Evolutionary conservation across 2,329 filamentous ascomycete species (phyloP).

Genomic region (Talaromyces pinophilus): DNA sequence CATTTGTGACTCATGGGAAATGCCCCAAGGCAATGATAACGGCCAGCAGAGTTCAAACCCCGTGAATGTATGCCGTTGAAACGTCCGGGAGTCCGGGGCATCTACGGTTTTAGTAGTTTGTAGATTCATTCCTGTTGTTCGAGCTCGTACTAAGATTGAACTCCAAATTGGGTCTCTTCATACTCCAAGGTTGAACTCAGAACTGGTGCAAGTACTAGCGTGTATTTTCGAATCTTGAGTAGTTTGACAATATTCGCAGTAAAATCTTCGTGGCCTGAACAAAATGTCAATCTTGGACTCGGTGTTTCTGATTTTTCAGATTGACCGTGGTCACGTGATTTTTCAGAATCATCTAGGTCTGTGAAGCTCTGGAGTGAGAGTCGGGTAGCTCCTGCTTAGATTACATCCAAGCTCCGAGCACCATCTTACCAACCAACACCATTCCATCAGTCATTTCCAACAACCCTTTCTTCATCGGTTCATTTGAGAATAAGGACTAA

Average conservation of each 20-base stretch:
- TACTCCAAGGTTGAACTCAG: not conserved
- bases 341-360: not conserved
- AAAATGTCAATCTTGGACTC: not conserved
- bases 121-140: not conserved
- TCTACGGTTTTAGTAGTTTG: not conserved
- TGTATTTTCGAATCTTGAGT: no score
- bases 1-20: not conserved
- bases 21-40: not conserved
- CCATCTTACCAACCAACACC: not conserved
- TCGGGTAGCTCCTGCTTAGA: slow-evolving; percentile 12
- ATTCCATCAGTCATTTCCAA: not conserved
- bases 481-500: not conserved
- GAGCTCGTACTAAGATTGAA: not conserved
- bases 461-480: not conserved
- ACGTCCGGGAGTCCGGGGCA: not conserved
- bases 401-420: slow-evolving; percentile 5
- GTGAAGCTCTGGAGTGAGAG: not conserved
- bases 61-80: not conserved
- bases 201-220: not conserved
- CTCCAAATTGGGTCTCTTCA: not conserved
- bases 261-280: not conserved
- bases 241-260: not conserved
- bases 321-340: not conserved
- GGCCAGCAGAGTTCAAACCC: not conserved
- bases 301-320: not conserved